Percentiles rank a stretch among this genome's conserved stretches.
phyloP scores from a whole-genome alignment of 176 grass and related monocot genomes.

The Eleusine coracana region DNA sequence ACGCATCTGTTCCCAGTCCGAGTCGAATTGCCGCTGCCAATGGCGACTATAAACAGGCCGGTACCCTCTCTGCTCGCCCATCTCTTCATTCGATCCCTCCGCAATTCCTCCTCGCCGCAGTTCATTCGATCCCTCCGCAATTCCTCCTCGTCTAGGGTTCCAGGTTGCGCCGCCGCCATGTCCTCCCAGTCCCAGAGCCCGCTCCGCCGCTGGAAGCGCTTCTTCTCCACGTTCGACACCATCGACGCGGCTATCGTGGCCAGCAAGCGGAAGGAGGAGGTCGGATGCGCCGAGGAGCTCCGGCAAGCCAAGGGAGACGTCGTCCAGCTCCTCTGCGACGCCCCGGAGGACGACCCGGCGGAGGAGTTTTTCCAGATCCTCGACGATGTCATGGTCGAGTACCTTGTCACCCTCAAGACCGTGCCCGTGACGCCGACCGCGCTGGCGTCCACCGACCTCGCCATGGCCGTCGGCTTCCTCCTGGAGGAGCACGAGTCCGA shows the following conservation, averaged over 20 bases:
- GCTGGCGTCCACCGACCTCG: background rate
- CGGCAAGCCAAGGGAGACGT: background rate
- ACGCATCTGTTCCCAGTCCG: too few relatives aligned
- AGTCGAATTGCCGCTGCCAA: too few relatives aligned
- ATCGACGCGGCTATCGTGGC: background rate
- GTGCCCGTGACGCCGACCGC: background rate
- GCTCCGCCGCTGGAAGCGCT: slow-evolving; percentile 29
- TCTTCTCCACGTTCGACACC: background rate
- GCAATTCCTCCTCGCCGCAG: too few relatives aligned
- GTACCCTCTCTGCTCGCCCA: too few relatives aligned
- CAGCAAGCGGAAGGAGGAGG: too few relatives aligned
- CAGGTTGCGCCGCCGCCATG: background rate
- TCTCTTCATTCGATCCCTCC: too few relatives aligned
- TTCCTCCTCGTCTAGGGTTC: too few relatives aligned
- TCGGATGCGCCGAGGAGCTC: background rate
- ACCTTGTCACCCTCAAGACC: background rate
- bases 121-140: too few relatives aligned
- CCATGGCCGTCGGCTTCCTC: background rate
- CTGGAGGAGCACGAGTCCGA: slow-evolving; percentile 17
- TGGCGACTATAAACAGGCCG: too few relatives aligned
- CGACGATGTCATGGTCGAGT: slow-evolving; percentile 16
- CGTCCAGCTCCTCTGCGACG: background rate
- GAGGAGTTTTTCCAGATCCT: slow-evolving; percentile 15
- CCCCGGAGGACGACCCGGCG: background rate
- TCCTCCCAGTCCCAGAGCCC: background rate